Conservation (phyloP, 2,329 filamentous ascomycete genomes). For the Hansfordia pulvinata region DNA sequence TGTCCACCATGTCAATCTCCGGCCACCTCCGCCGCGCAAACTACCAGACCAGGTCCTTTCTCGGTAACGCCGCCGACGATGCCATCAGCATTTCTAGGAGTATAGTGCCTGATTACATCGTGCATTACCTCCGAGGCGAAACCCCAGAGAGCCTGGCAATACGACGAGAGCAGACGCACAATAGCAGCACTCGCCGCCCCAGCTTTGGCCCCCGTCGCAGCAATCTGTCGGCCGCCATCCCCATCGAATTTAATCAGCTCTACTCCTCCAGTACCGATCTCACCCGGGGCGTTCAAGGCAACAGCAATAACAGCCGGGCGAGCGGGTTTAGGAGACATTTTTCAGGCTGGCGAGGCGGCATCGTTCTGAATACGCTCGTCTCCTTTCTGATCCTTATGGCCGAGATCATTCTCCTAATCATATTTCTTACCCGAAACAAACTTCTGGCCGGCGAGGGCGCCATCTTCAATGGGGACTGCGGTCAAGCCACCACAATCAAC, state of each 20-base stretch:
- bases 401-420: conserved; percentile 23
- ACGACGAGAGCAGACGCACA: conserved; percentile 22
- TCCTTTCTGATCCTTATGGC: conserved; percentile 21
- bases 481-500: conserved; percentile 19
- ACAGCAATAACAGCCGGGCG: conserved; percentile 14
- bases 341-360: conserved; percentile 33
- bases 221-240: conserved; percentile 18
- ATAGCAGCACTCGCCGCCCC: conserved; percentile 13
- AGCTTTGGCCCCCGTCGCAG: conserved; percentile 17
- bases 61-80: conserved; percentile 9
- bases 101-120: conserved; percentile 40
- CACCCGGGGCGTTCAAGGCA: conserved; percentile 7
- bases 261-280: conserved; percentile 10
- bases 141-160: conserved; percentile 36
- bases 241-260: conserved; percentile 21
- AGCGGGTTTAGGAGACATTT: conserved; percentile 15
- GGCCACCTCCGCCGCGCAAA: conserved; percentile 11
- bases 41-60: conserved; percentile 12
- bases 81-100: conserved; percentile 23
- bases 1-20: conserved; percentile 12
- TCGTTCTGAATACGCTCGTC: conserved; percentile 27
- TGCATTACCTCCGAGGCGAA: conserved; percentile 40
- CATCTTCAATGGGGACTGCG: conserved; percentile 24
- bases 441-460: conserved; percentile 20
- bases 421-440: conserved; percentile 20